Evolutionary conservation across 257 asterid species (phyloP), one percentile per base, ranked within the genome.

Genomic region (Solanum sejunctum): DNA sequence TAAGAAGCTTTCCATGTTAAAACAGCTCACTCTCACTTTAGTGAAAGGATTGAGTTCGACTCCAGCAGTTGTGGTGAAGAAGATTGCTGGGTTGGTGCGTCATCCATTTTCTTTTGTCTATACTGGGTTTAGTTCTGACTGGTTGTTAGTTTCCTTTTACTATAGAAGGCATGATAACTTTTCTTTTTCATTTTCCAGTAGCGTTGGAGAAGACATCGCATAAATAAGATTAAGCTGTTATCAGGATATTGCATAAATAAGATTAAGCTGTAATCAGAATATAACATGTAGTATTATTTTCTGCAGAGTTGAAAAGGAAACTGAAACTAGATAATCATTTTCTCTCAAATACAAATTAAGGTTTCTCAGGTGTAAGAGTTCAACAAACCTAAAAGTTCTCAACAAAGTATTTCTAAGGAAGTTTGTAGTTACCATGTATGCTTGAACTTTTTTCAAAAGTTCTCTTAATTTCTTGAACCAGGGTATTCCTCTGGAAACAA

Each of bases 51-150:
- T 92, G 89, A 85, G 89, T 89, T 90, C 98, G 63, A 93, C 88
- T 89, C 97, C 97, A 72, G 90, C 91, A 49, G 90, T 93, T 78
- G 83, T 92, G 88, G 89, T 94, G 88, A 95, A 93, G 91, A 95
- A 95, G 91, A 89, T 95, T 88, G 97, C 98, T 89, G 98, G 95
- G 90, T 87, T 95, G 97, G 99, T 95, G 87, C 80, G 97, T 84
- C 78, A 21, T 82, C 43, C 43, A 75, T 75, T 75, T 75, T 26
- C 43, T 75, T 26, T 52, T 79, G 61, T 28, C 58, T 41, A n/a
- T 67, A 51, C 82, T 77, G 61, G 43, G 20, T 77, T 51, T 77
- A 77, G 82, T 77, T 77, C 63, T 51, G 78, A 17, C 78, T 8
- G 52, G n/a, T 39, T 51, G 82, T 26, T 51, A 51, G 66, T 58